Conservation (phyloP, 352 stramenopile genomes). For the Pythium rishiriense region DNA sequence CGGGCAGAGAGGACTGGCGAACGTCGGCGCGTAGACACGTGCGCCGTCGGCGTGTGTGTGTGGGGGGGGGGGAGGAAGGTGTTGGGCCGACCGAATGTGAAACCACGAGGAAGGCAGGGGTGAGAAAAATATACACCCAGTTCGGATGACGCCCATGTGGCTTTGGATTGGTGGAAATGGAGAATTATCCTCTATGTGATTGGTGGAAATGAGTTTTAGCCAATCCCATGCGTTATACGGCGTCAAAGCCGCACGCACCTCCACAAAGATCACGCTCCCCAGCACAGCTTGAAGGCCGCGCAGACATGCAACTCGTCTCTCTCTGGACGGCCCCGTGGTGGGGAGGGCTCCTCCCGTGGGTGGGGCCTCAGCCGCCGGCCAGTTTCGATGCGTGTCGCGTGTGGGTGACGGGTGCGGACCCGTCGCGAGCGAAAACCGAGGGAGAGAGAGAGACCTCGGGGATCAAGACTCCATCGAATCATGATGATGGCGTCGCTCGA, state of each 20-base stretch:
- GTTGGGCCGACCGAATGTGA: neutral
- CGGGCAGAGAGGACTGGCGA: too few relatives aligned
- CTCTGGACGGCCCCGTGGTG: neutral
- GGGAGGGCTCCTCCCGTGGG: too few relatives aligned
- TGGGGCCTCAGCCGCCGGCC: too few relatives aligned
- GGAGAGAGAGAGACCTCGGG: too few relatives aligned
- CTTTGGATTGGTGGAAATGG: conserved; percentile 10
- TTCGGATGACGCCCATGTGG: neutral
- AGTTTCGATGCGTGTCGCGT: too few relatives aligned
- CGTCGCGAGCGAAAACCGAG: too few relatives aligned
- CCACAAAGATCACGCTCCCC: conserved; percentile 1
- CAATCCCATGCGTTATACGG: conserved; percentile 1
- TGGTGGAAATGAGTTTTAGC: neutral
- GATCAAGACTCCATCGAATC: too few relatives aligned
- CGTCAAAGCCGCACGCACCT: neutral
- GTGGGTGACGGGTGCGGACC: too few relatives aligned
- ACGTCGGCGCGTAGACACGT: conserved; percentile 6
- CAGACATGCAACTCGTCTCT: conserved; percentile 7
- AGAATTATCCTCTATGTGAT: neutral
- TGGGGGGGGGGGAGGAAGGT: neutral
- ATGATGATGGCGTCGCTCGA: too few relatives aligned
- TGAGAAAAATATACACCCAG: neutral
- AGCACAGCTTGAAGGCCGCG: neutral
- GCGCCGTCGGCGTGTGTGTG: too few relatives aligned
- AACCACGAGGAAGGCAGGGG: neutral